Conservation (phyloP, 768 basidiomycete genomes). For the Rhizopogon salebrosus region DNA sequence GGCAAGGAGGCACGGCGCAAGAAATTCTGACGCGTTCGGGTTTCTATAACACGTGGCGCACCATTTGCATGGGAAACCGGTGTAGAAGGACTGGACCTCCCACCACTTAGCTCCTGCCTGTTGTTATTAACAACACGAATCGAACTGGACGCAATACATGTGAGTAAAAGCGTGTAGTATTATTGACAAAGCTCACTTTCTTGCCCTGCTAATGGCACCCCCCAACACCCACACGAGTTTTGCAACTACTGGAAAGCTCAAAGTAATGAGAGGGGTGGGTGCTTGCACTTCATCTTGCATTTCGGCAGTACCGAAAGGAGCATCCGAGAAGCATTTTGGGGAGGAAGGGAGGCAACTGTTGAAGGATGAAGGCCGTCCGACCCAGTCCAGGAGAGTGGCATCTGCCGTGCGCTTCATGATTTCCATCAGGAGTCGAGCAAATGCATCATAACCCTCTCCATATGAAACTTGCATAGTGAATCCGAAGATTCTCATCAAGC, state of each 20-base stretch:
- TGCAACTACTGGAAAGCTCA: not conserved
- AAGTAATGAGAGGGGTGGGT: not conserved
- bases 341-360: constrained; percentile 4
- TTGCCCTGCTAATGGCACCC: not conserved
- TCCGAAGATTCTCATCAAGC: constrained; percentile 10
- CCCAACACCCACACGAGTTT: not conserved
- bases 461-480: constrained; percentile 9
- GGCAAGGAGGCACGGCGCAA: too few species aligned
- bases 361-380: not conserved
- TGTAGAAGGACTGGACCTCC: too few species aligned
- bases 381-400: constrained; percentile 10
- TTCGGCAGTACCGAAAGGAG: not conserved
- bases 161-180: not conserved
- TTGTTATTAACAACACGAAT: not conserved
- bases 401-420: constrained; percentile 6
- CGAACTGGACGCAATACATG: not conserved
- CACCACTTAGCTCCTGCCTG: too few species aligned
- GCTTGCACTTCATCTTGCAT: not conserved
- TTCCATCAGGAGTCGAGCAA: constrained; percentile 7
- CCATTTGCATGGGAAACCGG: too few species aligned
- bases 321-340: constrained; percentile 3
- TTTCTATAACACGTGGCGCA: not conserved
- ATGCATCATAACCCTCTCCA: constrained; percentile 14
- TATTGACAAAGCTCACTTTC: not conserved
- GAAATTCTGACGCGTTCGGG: not conserved